A percentile compares a stretch with the other conserved stretches of the same genome.
These are phyloP conservation scores for Zhuliangozyma parablackwelliae DNA, from an alignment of 1,139 yeast species.

Conservation along the genomic window DNA sequence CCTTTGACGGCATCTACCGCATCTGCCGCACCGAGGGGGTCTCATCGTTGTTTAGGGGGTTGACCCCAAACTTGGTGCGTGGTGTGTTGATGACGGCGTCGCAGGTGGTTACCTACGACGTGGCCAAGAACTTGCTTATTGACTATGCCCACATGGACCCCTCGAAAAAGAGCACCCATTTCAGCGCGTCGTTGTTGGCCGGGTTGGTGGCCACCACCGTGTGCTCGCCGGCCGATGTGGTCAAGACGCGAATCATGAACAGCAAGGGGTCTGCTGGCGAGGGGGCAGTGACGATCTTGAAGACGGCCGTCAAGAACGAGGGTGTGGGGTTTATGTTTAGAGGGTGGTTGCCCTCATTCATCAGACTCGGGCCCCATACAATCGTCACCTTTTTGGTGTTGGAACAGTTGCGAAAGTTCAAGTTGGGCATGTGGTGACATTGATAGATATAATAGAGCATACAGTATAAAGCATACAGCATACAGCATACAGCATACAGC, in stretches of 20 bases:
- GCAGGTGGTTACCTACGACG: conserved; percentile 84
- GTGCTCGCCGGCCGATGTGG: conserved; percentile 90
- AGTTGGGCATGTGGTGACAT: conserved; percentile 41
- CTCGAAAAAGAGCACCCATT: conserved; percentile 65
- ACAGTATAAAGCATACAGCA: background rate
- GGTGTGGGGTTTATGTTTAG: conserved; percentile 79
- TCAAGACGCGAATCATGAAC: conserved; percentile 85
- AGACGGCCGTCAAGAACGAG: conserved; percentile 57
- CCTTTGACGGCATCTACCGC: conserved; percentile 66
- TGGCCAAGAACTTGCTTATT: conserved; percentile 62
- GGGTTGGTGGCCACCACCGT: conserved; percentile 87
- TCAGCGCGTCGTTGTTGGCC: conserved; percentile 70
- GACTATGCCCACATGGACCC: conserved; percentile 50
- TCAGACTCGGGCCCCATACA: conserved; percentile 86
- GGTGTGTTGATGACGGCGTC: conserved; percentile 89
- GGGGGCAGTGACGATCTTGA: conserved; percentile 49
- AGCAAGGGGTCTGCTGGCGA: conserved; percentile 45
- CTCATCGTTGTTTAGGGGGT: conserved; percentile 64
- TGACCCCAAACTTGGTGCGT: conserved; percentile 71
- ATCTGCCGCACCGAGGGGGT: conserved; percentile 61
- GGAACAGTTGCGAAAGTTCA: conserved; percentile 66
- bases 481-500: too few species aligned
- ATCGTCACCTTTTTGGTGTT: conserved; percentile 78
- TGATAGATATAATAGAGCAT: background rate
- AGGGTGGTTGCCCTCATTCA: conserved; percentile 88